phyloP scores from a whole-genome alignment of 73 alveolate species.

The Symbiodinium pilosum region DNA sequence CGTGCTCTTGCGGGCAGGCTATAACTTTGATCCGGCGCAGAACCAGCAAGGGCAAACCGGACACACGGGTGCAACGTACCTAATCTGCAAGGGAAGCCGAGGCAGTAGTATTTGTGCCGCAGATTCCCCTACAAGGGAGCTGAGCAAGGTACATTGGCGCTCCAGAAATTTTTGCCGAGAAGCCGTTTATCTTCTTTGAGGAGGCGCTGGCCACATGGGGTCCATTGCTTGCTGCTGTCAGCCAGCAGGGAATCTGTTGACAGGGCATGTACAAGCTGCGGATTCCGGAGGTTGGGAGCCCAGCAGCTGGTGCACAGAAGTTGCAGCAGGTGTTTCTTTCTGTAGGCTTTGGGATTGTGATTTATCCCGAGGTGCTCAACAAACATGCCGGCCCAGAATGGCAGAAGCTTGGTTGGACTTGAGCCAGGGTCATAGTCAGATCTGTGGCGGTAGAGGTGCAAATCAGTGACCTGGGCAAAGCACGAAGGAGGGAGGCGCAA shows the following conservation, averaged over 20 bases:
- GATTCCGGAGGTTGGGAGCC: slow-evolving; percentile 30
- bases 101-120: too few relatives aligned
- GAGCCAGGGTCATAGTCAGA: too few relatives aligned
- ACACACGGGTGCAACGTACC: too few relatives aligned
- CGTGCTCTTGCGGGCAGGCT: too few relatives aligned
- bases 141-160: slow-evolving; percentile 40
- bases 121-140: too few relatives aligned
- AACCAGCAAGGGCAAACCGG: too few relatives aligned
- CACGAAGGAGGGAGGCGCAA: too few relatives aligned
- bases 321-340: too few relatives aligned
- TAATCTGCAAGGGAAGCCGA: too few relatives aligned
- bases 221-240: background rate
- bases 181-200: slow-evolving; percentile 51
- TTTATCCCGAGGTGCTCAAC: background rate
- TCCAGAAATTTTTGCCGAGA: slow-evolving; percentile 55
- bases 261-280: slow-evolving; percentile 88
- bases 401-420: slow-evolving; percentile 26
- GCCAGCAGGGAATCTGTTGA: background rate
- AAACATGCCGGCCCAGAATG: slow-evolving; percentile 62
- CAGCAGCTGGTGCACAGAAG: background rate
- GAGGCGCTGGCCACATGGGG: slow-evolving; percentile 20
- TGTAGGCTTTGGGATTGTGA: background rate
- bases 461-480: too few relatives aligned
- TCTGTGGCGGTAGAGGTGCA: too few relatives aligned
- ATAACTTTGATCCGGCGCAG: too few relatives aligned